phyloP scores from a whole-genome alignment of 805 yeast species.

The Ogataea nitratoaversa region DNA sequence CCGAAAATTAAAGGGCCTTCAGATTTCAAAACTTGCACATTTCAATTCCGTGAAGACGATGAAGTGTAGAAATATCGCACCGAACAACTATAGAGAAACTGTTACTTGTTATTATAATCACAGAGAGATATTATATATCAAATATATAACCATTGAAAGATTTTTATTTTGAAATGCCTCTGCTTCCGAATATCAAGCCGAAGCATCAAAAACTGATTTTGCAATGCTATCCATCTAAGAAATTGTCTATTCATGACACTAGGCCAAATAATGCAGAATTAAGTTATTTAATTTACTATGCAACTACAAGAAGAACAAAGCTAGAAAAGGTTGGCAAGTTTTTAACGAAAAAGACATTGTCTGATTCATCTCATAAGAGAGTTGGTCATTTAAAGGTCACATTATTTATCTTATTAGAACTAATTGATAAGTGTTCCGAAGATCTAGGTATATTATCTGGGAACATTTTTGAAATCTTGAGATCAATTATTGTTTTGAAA shows the following conservation, averaged over 20 bases:
- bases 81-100: too few relatives aligned
- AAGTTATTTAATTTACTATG: constrained; percentile 82
- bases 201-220: constrained; percentile 87
- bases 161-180: constrained; percentile 10
- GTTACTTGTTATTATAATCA: too few relatives aligned
- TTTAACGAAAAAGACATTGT: constrained; percentile 53
- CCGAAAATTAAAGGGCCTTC: too few relatives aligned
- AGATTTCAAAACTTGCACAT: too few relatives aligned
- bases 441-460: constrained; percentile 80
- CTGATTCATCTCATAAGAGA: constrained; percentile 58
- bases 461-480: constrained; percentile 59
- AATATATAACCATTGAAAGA: not conserved
- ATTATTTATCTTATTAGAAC: constrained; percentile 58
- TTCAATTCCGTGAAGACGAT: too few relatives aligned
- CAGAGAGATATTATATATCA: constrained; percentile 4
- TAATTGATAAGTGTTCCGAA: constrained; percentile 73
- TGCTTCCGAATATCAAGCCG: constrained; percentile 35
- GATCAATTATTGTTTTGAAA: constrained; percentile 43
- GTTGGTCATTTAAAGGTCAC: constrained; percentile 85
- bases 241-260: constrained; percentile 55
- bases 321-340: constrained; percentile 79
- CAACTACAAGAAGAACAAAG: constrained; percentile 83
- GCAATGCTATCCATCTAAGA: constrained; percentile 91
- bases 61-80: too few relatives aligned
- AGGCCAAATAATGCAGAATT: constrained; percentile 91